These are phyloP conservation scores for Tolypocladium guangdongense DNA, from an alignment of 2,329 filamentous ascomycete species.

Conservation along the genomic window DNA sequence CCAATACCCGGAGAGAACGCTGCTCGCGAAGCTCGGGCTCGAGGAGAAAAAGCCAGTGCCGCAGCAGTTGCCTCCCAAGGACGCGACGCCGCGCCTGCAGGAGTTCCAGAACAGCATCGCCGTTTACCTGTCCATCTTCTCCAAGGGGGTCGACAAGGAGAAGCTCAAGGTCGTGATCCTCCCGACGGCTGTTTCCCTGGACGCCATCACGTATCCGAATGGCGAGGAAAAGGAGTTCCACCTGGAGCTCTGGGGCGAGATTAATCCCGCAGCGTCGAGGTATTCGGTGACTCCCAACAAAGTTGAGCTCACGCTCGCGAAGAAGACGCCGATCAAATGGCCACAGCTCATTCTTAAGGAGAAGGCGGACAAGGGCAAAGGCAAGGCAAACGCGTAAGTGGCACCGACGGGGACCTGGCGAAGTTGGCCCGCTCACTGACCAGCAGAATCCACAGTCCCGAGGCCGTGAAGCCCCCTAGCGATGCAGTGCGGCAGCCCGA, in stretches of 20 bases:
- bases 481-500: no score
- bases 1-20: constrained; percentile 19
- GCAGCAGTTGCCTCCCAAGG: constrained; percentile 4
- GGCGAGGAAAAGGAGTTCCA: constrained; percentile 53
- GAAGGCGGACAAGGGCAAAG: neutral
- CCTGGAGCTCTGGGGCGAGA: constrained; percentile 52
- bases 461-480: neutral
- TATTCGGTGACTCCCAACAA: constrained; percentile 64
- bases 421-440: neutral
- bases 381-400: neutral
- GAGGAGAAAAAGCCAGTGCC: neutral
- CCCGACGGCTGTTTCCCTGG: constrained; percentile 13
- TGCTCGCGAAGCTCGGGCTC: constrained; percentile 6
- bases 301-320: constrained; percentile 64
- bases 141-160: constrained; percentile 29
- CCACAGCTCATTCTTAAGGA: constrained; percentile 20
- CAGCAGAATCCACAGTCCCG: neutral
- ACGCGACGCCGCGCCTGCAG: constrained; percentile 17
- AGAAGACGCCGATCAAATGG: constrained; percentile 62
- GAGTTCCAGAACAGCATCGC: constrained; percentile 24
- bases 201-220: constrained; percentile 21
- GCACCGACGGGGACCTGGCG: neutral
- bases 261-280: constrained; percentile 51
- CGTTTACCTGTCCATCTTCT: constrained; percentile 30
- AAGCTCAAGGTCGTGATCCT: constrained; percentile 26